Evolutionary conservation across 768 basidiomycete species (phyloP).

Genomic region (Phanerodontia chrysosporium): DNA sequence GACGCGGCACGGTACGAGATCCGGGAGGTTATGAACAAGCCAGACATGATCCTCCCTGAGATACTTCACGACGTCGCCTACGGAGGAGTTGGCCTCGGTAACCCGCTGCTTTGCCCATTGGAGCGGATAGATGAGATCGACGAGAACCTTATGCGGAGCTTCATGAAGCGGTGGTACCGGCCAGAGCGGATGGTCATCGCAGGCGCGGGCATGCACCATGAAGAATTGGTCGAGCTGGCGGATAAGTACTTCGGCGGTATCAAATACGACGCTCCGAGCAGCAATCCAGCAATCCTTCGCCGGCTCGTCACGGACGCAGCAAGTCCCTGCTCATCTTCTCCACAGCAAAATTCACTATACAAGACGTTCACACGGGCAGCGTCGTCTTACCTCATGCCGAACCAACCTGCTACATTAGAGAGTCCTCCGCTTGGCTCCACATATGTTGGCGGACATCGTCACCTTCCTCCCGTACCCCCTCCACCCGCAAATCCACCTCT

Average conservation of each 20-base stretch:
- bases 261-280: conserved; percentile 31
- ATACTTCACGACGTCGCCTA: conserved; percentile 86
- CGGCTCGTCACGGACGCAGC: conserved; percentile 10
- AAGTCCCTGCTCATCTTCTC: conserved; percentile 56
- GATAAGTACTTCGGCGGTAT: conserved; percentile 79
- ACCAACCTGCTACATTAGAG: conserved; percentile 31
- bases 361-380: conserved; percentile 77
- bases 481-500: conserved; percentile 86
- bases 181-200: conserved; percentile 96
- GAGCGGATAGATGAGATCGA: conserved; percentile 73
- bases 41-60: conserved; percentile 92
- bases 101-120: conserved; percentile 83
- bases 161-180: conserved; percentile 78
- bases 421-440: conserved; percentile 32
- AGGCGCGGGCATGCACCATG: conserved; percentile 88
- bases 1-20: conserved; percentile 90
- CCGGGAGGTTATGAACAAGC: conserved; percentile 81
- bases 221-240: conserved; percentile 80
- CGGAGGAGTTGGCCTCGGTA: conserved; percentile 74
- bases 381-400: conserved; percentile 61
- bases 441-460: conserved; percentile 80
- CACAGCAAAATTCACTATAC: conserved; percentile 44
- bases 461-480: conserved; percentile 52
- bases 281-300: conserved; percentile 22
- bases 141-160: conserved; percentile 52